phyloP scores from a whole-genome alignment of 306 rosid species.

The Rubus parviflorus region DNA sequence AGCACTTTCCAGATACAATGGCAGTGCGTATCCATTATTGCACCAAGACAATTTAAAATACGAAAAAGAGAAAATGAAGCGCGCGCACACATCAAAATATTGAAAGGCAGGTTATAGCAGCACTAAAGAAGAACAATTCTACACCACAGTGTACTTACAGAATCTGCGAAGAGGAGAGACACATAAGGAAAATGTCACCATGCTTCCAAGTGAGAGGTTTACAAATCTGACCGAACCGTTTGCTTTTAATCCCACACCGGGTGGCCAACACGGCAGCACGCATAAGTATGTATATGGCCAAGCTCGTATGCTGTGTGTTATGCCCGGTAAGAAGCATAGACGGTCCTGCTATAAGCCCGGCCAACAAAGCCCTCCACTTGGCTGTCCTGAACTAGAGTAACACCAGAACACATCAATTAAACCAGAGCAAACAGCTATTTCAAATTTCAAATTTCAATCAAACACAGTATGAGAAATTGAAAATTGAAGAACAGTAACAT shows the following conservation, averaged over 20 bases:
- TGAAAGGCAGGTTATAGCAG: neutral
- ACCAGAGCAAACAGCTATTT: slow-evolving; percentile 3
- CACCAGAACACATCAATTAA: slow-evolving; percentile 26
- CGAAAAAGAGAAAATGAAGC: neutral
- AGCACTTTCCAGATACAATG: neutral
- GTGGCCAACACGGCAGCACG: slow-evolving; percentile 93
- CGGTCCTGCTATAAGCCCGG: slow-evolving; percentile 95
- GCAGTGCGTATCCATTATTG: neutral
- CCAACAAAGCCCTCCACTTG: slow-evolving; percentile 85
- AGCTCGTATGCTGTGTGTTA: slow-evolving; percentile 81
- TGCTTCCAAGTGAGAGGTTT: slow-evolving; percentile 95
- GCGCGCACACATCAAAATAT: neutral
- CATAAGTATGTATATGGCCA: slow-evolving; percentile 90
- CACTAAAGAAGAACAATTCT: neutral
- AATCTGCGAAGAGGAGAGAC: slow-evolving; percentile 92
- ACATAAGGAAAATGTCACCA: slow-evolving; percentile 96
- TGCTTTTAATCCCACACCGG: slow-evolving; percentile 93
- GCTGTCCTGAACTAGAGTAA: slow-evolving; percentile 80
- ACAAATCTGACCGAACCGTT: slow-evolving; percentile 76
- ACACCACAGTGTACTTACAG: slow-evolving; percentile 54
- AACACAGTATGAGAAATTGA: neutral
- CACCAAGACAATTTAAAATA: neutral
- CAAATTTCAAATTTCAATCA: neutral
- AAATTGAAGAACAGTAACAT: slow-evolving; percentile 42
- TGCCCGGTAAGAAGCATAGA: slow-evolving; percentile 89